Evolutionary conservation across 2,329 filamentous ascomycete species (phyloP).

Genomic region (Hypoxylon rubiginosum): DNA sequence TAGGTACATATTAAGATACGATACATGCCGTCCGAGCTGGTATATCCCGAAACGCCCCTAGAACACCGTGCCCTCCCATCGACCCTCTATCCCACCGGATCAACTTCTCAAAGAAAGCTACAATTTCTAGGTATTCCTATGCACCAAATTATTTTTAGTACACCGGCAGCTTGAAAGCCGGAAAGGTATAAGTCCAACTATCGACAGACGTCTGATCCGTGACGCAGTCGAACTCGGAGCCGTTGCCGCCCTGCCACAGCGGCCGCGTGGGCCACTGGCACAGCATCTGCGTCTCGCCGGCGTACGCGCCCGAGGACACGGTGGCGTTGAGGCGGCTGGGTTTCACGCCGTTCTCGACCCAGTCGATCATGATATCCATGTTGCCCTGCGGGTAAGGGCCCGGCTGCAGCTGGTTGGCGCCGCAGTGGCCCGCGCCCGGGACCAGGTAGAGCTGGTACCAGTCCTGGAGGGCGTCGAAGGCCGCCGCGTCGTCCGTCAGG

Average conservation of each 20-base stretch:
- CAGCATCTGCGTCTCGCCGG: slow-evolving; percentile 54
- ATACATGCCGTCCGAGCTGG: neutral
- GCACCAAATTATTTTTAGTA: slow-evolving; percentile 18
- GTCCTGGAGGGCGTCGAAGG: slow-evolving; percentile 59
- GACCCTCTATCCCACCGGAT: neutral
- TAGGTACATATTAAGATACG: neutral
- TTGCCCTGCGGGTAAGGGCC: slow-evolving; percentile 68
- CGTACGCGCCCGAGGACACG: slow-evolving; percentile 48
- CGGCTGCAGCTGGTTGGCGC: slow-evolving; percentile 60
- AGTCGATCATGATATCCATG: slow-evolving; percentile 78
- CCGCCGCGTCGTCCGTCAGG: slow-evolving; percentile 54
- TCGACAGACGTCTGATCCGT: slow-evolving; percentile 38
- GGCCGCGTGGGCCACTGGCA: slow-evolving; percentile 58
- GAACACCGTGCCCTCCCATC: neutral
- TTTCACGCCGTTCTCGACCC: slow-evolving; percentile 68
- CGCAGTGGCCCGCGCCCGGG: slow-evolving; percentile 67
- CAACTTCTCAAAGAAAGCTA: neutral
- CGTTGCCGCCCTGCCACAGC: slow-evolving; percentile 47
- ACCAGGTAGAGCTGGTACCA: slow-evolving; percentile 70
- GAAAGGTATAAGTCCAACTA: slow-evolving; percentile 48
- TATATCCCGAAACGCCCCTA: neutral
- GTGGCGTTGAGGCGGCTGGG: slow-evolving; percentile 57
- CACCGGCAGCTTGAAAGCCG: slow-evolving; percentile 41
- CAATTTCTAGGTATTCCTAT: neutral
- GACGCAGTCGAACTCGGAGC: slow-evolving; percentile 46